Base-by-base conservation (phyloP, 495 filamentous ascomycete genomes). In the Hypomontagnella monticulosa region DNA sequence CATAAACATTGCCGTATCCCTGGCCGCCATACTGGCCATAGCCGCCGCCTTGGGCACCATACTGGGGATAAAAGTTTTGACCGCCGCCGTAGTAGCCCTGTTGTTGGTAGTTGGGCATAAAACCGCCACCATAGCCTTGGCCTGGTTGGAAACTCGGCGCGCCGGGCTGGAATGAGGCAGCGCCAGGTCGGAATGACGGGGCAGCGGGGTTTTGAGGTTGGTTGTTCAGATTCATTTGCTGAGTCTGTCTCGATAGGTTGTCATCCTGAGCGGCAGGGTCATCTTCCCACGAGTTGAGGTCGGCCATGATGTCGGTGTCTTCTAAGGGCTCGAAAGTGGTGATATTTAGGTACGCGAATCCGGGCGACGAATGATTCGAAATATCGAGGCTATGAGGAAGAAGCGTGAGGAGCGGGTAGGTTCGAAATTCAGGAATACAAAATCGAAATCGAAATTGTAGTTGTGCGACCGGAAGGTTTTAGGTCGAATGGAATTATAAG, bases 241-340 rank as follows among this genome's bases (percentile, higher is more conserved):
- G 88, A 7, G 89, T 78, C 77, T 93, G 93, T 74, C 89, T 84
- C 56, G 91, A 87, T 65, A 97, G 87, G 66, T 90, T 87, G 59
- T 95, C 91, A 52, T 97, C 91, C 80, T 96, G 91, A 46, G 87
- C 89, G 36, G 92, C 87, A 73, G 93, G 88, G 61, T 96, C 95
- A 68, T 99, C 92, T 80, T 99, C 95, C 95, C 95, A 99, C 15
- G 91, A 94, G 61, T 96, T 92, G 44, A 92, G 89, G 61, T 91
- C 85, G 50, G 93, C 89, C 93, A 97, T 97, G 66, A 72, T 87
- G 76, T 49, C 16, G 62, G 18, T 38, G 30, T 10, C 59, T n/a
- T 49, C 18, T 51, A 51, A 18, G 9, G 18, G 32, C 11, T 8
- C 6, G 11, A 3, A 38, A 20, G 6, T 61, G 36, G 49, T 46